Evolutionary conservation across 306 rosid species (phyloP).

Genomic region (Lathyrus sativus): DNA sequence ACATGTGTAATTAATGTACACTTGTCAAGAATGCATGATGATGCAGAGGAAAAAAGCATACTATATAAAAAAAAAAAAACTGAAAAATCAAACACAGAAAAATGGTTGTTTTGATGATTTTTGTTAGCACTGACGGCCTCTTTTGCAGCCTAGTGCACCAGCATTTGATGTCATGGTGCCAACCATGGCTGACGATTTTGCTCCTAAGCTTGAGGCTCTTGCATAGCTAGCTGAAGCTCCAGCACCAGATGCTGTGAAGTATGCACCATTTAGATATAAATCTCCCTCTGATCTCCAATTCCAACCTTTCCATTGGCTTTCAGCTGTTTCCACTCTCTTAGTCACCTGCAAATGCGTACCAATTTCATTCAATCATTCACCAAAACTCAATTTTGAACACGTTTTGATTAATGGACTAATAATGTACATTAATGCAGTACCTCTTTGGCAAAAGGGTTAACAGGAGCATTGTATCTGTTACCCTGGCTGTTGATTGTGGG

Average conservation of each 20-base stretch:
- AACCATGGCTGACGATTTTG: conserved; percentile 91
- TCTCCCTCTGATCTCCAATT: conserved; percentile 99
- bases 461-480: conserved; percentile 89
- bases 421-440: conserved; percentile 38
- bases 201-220: conserved; percentile 98
- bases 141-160: conserved; percentile 80
- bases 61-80: conserved; percentile 45
- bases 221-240: conserved; percentile 97
- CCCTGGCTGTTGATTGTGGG: conserved; percentile 99
- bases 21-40: conserved; percentile 62
- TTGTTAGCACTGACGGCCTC: conserved; percentile 77
- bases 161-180: conserved; percentile 81
- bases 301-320: conserved; percentile 71
- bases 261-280: conserved; percentile 80
- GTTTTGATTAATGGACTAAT: background rate
- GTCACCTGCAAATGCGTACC: conserved; percentile 59
- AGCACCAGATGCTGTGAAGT: conserved; percentile 94
- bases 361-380: conserved; percentile 14
- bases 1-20: conserved; percentile 87
- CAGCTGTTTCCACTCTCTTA: conserved; percentile 86
- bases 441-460: conserved; percentile 89
- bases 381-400: background rate
- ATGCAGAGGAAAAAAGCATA: conserved; percentile 34
- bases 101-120: conserved; percentile 30
- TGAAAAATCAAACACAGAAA: conserved; percentile 41